phyloP scores from a whole-genome alignment of 1,139 yeast species.

The Sugiyamaella novakii region DNA sequence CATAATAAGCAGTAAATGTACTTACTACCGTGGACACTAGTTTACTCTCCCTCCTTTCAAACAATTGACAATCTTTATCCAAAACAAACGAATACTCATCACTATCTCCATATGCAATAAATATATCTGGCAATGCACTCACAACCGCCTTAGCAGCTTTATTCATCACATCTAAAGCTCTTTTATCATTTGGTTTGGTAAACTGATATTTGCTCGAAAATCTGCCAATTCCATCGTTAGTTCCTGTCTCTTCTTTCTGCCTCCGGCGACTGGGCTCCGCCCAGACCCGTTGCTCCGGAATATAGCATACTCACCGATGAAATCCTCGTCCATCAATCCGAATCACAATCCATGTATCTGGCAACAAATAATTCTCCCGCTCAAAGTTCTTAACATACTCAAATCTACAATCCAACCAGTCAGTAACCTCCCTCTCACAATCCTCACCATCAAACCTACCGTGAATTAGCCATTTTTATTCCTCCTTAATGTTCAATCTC shows the following conservation, averaged over 20 bases:
- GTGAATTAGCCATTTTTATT: slow-evolving; percentile 34
- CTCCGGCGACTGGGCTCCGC: slow-evolving; percentile 13
- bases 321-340: slow-evolving; percentile 95
- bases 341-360: slow-evolving; percentile 78
- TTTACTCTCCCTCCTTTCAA: slow-evolving; percentile 80
- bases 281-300: not conserved
- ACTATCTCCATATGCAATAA: slow-evolving; percentile 89
- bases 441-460: slow-evolving; percentile 26
- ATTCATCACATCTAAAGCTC: slow-evolving; percentile 81
- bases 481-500: too few relatives aligned
- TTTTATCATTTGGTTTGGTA: slow-evolving; percentile 80
- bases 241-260: not conserved
- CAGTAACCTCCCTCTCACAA: too few relatives aligned
- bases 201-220: slow-evolving; percentile 74
- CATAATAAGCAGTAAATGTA: slow-evolving; percentile 76
- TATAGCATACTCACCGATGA: slow-evolving; percentile 52
- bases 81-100: slow-evolving; percentile 82
- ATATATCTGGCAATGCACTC: slow-evolving; percentile 65
- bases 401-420: slow-evolving; percentile 70
- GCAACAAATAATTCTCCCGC: slow-evolving; percentile 68
- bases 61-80: slow-evolving; percentile 60
- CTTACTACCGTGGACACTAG: slow-evolving; percentile 80
- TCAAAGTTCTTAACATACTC: slow-evolving; percentile 89
- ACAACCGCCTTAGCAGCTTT: slow-evolving; percentile 70
- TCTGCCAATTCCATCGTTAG: too few relatives aligned